A percentile compares a stretch with the other conserved stretches of the same genome.
These are phyloP conservation scores for Penicillium fuscoglaucum DNA, from an alignment of 2,329 filamentous ascomycete genomes.

Conservation along the genomic window DNA sequence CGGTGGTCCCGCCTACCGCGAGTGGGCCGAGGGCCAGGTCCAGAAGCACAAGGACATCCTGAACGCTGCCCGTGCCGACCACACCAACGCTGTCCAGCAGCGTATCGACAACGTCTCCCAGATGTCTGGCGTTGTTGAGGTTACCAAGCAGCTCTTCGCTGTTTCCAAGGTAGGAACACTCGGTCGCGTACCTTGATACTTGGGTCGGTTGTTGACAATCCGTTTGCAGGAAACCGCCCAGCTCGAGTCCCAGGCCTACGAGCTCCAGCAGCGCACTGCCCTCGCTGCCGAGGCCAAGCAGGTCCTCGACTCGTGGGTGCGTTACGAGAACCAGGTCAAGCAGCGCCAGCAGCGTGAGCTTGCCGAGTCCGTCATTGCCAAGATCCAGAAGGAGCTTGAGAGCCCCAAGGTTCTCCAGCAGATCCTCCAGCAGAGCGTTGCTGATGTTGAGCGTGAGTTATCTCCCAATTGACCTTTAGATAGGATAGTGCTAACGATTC, in stretches of 20 bases:
- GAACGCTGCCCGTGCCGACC: slow-evolving; percentile 89
- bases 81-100: slow-evolving; percentile 91
- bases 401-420: slow-evolving; percentile 96
- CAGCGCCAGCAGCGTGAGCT: slow-evolving; percentile 97
- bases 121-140: slow-evolving; percentile 88
- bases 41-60: slow-evolving; percentile 93
- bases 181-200: background rate
- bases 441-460: slow-evolving; percentile 87
- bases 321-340: slow-evolving; percentile 98
- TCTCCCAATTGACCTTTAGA: background rate
- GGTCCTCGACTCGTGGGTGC: slow-evolving; percentile 97
- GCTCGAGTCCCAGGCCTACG: slow-evolving; percentile 93
- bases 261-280: slow-evolving; percentile 94
- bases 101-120: slow-evolving; percentile 94
- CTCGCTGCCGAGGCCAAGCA: slow-evolving; percentile 89
- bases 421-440: slow-evolving; percentile 94
- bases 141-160: slow-evolving; percentile 95
- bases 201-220: slow-evolving; percentile 8
- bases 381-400: slow-evolving; percentile 98
- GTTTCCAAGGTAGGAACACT: slow-evolving; percentile 79
- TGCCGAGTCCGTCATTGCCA: slow-evolving; percentile 87
- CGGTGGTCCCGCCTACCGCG: slow-evolving; percentile 84
- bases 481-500: slow-evolving; percentile 16
- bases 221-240: slow-evolving; percentile 80
- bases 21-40: slow-evolving; percentile 87